phyloP scores from a whole-genome alignment of 208 protist species.

The Trichomonas tenax region DNA sequence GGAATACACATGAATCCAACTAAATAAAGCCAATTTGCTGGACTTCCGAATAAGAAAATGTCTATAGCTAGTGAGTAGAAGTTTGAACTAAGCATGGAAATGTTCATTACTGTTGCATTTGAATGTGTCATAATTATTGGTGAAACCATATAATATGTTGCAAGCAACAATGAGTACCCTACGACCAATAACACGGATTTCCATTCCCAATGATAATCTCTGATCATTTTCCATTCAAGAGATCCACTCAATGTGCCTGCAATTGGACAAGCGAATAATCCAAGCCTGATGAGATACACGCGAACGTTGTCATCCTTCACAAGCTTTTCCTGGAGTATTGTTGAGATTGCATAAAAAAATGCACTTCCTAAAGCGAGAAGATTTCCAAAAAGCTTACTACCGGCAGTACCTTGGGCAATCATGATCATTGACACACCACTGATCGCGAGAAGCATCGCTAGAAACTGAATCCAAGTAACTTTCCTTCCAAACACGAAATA shows the following conservation, averaged over 20 bases:
- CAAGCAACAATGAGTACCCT: background rate
- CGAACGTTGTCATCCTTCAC: background rate
- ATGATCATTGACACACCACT: background rate
- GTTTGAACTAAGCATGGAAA: background rate
- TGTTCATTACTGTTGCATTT: conserved; percentile 12
- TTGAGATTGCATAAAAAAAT: background rate
- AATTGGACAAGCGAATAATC: background rate
- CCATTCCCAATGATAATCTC: background rate
- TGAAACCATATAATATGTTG: background rate
- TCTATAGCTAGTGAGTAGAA: background rate
- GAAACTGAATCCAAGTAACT: background rate
- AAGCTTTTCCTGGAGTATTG: background rate
- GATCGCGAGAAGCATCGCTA: background rate
- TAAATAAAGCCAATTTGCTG: background rate
- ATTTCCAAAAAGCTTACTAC: background rate
- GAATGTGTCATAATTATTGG: background rate
- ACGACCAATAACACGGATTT: background rate
- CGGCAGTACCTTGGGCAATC: background rate
- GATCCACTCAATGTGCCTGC: background rate
- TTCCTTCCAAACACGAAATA: background rate
- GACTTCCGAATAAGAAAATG: background rate
- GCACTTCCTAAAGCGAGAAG: background rate
- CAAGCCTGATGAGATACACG: background rate
- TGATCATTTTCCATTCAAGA: background rate
- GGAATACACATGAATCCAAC: background rate